Conservation (phyloP, 495 filamentous ascomycete species). For the Cladorrhinum samala region DNA sequence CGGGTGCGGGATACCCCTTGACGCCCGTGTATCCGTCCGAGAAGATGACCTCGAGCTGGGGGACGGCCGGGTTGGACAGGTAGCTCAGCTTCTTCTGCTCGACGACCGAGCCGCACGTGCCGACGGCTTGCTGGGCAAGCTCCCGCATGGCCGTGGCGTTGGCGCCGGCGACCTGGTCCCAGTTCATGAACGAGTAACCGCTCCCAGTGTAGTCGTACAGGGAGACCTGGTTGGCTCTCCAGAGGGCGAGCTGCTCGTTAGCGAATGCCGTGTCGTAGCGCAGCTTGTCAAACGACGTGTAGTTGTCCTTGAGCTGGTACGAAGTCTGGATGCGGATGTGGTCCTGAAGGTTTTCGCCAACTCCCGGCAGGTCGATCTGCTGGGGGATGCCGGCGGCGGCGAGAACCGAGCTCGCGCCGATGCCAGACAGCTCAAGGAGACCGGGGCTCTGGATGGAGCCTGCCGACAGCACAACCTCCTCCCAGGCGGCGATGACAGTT, state of each 20-base stretch:
- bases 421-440: slow-evolving; percentile 53
- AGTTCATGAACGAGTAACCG: slow-evolving; percentile 21
- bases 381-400: slow-evolving; percentile 32
- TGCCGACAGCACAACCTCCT: slow-evolving; percentile 52
- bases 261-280: slow-evolving; percentile 19
- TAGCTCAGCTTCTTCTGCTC: slow-evolving; percentile 17
- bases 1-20: slow-evolving; percentile 25
- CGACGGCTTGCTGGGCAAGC: slow-evolving; percentile 7
- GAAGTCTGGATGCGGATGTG: slow-evolving; percentile 32
- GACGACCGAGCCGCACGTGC: neutral
- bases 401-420: slow-evolving; percentile 39
- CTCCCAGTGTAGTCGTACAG: slow-evolving; percentile 23
- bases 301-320: slow-evolving; percentile 20
- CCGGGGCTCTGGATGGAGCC: slow-evolving; percentile 47
- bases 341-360: slow-evolving; percentile 48
- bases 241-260: slow-evolving; percentile 17
- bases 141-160: neutral
- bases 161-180: slow-evolving; percentile 10
- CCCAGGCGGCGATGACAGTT: slow-evolving; percentile 29
- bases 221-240: slow-evolving; percentile 13
- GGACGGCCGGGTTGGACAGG: slow-evolving; percentile 16
- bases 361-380: slow-evolving; percentile 40
- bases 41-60: slow-evolving; percentile 31
- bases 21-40: slow-evolving; percentile 28
- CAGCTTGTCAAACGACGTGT: slow-evolving; percentile 20